phyloP scores from a whole-genome alignment of 1,284 basidiomycete genomes.

The Ustilago shanxiensis region DNA sequence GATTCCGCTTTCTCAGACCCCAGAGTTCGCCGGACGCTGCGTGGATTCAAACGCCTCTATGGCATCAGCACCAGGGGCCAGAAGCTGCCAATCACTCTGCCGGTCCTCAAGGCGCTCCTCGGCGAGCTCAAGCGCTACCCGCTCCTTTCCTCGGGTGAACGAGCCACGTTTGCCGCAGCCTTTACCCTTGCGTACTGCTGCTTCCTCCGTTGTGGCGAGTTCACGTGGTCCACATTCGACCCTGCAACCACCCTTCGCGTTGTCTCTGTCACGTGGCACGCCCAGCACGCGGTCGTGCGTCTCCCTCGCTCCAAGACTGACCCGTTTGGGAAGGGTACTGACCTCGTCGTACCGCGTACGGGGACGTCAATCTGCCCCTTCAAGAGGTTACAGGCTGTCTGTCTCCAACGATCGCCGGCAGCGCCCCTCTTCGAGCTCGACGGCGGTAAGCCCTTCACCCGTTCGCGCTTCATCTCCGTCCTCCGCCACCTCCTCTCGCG shows the following conservation, averaged over 20 bases:
- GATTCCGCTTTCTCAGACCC: background rate
- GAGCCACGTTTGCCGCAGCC: background rate
- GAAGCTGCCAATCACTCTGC: background rate
- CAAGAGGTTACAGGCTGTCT: background rate
- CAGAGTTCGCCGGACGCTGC: background rate
- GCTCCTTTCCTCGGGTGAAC: background rate
- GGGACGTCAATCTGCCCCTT: background rate
- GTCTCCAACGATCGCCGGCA: too few species aligned
- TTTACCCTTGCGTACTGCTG: background rate
- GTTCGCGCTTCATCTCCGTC: background rate
- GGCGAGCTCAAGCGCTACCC: background rate
- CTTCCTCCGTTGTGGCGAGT: conserved; percentile 3
- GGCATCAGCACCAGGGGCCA: background rate
- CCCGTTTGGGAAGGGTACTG: background rate
- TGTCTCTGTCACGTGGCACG: background rate
- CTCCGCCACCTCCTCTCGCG: background rate
- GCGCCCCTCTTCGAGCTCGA: background rate
- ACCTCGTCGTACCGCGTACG: background rate
- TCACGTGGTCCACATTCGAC: conserved; percentile 1
- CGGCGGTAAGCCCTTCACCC: background rate
- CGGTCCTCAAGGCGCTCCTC: background rate
- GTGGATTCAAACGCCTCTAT: background rate
- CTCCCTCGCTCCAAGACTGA: background rate
- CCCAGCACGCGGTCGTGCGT: background rate
- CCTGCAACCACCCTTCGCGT: background rate